Percentiles rank a stretch among this genome's conserved stretches.
These are phyloP conservation scores for Pulveroboletus sp. DNA, from an alignment of 768 basidiomycete genomes.

Conservation along the genomic window DNA sequence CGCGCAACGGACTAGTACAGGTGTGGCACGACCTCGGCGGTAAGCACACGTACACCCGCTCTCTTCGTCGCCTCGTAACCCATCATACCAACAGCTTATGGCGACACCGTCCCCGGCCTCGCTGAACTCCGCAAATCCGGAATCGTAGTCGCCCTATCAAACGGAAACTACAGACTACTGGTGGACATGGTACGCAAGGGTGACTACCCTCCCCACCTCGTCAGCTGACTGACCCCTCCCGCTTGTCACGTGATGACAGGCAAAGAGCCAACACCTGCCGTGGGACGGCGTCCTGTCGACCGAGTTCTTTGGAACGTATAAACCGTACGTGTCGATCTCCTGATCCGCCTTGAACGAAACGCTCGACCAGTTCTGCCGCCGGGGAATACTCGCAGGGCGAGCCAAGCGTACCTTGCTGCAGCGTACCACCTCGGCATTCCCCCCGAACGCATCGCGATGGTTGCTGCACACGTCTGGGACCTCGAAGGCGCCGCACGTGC, in stretches of 20 bases:
- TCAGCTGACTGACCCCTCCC: too few species aligned
- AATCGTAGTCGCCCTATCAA: slow-evolving; percentile 54
- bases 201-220: too few species aligned
- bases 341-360: too few species aligned
- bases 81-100: slow-evolving; percentile 42
- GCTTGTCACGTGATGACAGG: slow-evolving; percentile 31
- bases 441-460: slow-evolving; percentile 54
- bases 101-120: slow-evolving; percentile 48
- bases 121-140: slow-evolving; percentile 45
- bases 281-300: slow-evolving; percentile 62
- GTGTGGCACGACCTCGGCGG: slow-evolving; percentile 61
- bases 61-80: background rate
- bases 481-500: slow-evolving; percentile 46
- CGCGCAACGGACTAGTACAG: slow-evolving; percentile 41
- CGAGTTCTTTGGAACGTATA: slow-evolving; percentile 57
- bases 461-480: slow-evolving; percentile 59
- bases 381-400: slow-evolving; percentile 29
- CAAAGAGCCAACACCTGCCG: slow-evolving; percentile 55
- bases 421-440: slow-evolving; percentile 41
- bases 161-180: slow-evolving; percentile 58
- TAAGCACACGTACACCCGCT: slow-evolving; percentile 12
- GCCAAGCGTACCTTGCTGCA: slow-evolving; percentile 45
- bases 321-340: slow-evolving; percentile 44
- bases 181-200: slow-evolving; percentile 48
- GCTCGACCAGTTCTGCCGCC: too few species aligned